Percentiles rank a stretch among this genome's conserved stretches.
Evolutionary conservation across 2,329 filamentous ascomycete species (phyloP).

Genomic region (Penicillium sp.): DNA sequence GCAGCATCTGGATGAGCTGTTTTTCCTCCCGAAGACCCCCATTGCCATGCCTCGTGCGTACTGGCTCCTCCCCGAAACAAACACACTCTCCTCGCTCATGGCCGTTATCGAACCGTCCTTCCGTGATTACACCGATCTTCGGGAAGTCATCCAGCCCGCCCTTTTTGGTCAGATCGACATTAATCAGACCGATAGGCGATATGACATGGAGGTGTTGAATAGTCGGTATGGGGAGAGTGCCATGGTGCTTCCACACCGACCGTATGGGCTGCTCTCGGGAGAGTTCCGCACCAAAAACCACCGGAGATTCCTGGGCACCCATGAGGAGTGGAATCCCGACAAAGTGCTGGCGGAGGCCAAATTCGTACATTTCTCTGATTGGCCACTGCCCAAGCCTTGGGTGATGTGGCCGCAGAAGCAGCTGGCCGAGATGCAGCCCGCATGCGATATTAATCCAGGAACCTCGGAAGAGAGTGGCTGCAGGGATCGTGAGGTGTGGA

Average conservation of each 20-base stretch:
- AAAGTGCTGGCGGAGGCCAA: constrained; percentile 60
- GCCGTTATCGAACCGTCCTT: constrained; percentile 62
- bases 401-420: constrained; percentile 43
- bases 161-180: constrained; percentile 29
- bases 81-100: constrained; percentile 60
- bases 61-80: constrained; percentile 60
- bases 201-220: constrained; percentile 70
- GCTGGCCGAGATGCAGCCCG: constrained; percentile 33
- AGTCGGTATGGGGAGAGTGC: constrained; percentile 59
- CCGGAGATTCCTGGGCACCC: constrained; percentile 50
- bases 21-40: constrained; percentile 61
- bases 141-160: constrained; percentile 27
- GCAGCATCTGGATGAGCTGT: constrained; percentile 68
- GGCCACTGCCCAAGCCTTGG: constrained; percentile 69
- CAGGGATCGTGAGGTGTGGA: constrained; percentile 39
- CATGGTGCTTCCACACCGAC: constrained; percentile 63
- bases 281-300: constrained; percentile 63
- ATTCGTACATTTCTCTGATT: constrained; percentile 70
- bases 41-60: constrained; percentile 72
- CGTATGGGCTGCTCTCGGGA: constrained; percentile 61
- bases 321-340: constrained; percentile 61
- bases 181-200: constrained; percentile 32
- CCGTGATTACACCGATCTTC: constrained; percentile 44
- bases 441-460: constrained; percentile 36
- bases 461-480: constrained; percentile 39